Evolutionary conservation across 257 asterid species (phyloP).

Genomic region (Nicotiana paniculata): DNA sequence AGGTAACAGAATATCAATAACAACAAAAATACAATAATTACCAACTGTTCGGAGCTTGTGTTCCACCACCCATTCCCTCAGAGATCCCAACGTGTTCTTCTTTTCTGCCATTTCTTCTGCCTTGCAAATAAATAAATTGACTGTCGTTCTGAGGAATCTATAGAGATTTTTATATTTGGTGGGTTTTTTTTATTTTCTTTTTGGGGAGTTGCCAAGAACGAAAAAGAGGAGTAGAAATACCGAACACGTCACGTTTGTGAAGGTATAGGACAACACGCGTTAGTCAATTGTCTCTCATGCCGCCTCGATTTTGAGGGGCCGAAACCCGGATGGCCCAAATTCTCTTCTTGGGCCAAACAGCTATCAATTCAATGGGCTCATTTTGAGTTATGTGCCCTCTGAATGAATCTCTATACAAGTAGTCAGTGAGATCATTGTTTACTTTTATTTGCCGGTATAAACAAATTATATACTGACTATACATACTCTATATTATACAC

Average conservation of each 20-base stretch:
- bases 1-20: not conserved
- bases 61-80: conserved; percentile 75
- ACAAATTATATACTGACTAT: no score
- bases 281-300: not conserved
- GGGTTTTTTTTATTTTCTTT: not conserved
- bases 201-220: not conserved
- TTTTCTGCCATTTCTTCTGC: conserved; percentile 39
- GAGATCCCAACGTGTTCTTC: conserved; percentile 41
- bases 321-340: not conserved
- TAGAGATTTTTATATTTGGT: not conserved
- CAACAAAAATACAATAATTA: conserved; percentile 8
- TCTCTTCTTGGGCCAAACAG: not conserved
- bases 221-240: not conserved
- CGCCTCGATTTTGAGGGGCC: not conserved
- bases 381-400: no score
- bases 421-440: no score
- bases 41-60: conserved; percentile 85
- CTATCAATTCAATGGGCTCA: not conserved
- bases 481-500: no score
- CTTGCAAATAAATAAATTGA: not conserved
- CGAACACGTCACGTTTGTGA: not conserved
- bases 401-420: no score
- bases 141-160: not conserved
- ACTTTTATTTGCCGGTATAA: no score
- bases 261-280: not conserved